Evolutionary conservation across 805 yeast genomes (phyloP), one percentile per base, ranked within the genome.

Genomic region (Yarrowia porcina): DNA sequence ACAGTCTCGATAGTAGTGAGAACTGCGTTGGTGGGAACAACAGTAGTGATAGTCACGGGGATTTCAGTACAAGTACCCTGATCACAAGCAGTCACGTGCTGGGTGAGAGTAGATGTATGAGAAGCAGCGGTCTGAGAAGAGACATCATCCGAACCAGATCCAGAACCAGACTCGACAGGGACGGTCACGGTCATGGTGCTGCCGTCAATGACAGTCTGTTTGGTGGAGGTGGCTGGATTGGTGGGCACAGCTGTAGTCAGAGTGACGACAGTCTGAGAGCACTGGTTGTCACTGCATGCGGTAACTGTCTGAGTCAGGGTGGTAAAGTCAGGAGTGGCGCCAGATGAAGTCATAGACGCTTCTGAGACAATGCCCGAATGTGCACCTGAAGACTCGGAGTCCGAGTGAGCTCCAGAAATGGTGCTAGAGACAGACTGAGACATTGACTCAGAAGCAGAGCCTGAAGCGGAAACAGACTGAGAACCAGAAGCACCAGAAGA

Each of bases 91-190:
- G 35, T 18, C 23, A 45, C 50, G 3, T 27, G 18, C 33, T 44
- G 49, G n/a, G 49, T 44, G 33, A 44, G n/a, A 27, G 33, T 44
- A 21, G 49, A n/a, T n/a, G n/a, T n/a, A n/a, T n/a, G n/a, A n/a
- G n/a, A 25, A 5, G 8, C 28, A 25, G 28, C 23, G 17, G 27
- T 23, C 17, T 23, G 45, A 35, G 39, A 35, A 18, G n/a, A 10
- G 8, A 10, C 18, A 8, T n/a, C 39, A 17, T 13, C 21, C 6
- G 42, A 9, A 8, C 42, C 15, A 18, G 42, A 38, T 7, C 23
- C 25, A 18, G 45, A 39, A 5, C 42, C 42, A 38, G n/a, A n/a
- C n/a, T n/a, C n/a, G n/a, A 21, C 12, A 42, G 49, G 49, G n/a
- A 42, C 49, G 25, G 49, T 25, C 15, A 42, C 32, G 32, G 49